Evolutionary conservation across 345 rosid species (phyloP).

Genomic region (Eucalyptus microcorys): DNA sequence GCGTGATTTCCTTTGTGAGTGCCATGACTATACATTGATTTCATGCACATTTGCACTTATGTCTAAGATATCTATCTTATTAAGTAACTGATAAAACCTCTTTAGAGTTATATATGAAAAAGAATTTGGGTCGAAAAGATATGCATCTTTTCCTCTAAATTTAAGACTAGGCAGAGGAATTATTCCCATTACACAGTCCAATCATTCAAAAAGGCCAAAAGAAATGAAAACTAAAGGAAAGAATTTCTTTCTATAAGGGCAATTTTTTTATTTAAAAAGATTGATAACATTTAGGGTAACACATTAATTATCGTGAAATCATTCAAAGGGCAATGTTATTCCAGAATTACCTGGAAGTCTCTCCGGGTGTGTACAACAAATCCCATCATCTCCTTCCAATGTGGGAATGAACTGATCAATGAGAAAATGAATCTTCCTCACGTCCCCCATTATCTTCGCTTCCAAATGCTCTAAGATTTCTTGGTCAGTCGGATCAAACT

Average conservation of each 20-base stretch:
- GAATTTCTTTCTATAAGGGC: not conserved
- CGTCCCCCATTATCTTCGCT: constrained; percentile 53
- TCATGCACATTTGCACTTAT: not conserved
- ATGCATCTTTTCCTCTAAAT: not conserved
- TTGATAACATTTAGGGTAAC: not conserved
- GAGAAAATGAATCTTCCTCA: constrained; percentile 60
- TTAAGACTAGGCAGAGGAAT: not conserved
- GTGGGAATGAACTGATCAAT: constrained; percentile 85
- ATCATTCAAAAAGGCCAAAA: not conserved
- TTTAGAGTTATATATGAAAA: not conserved
- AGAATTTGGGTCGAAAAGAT: not conserved
- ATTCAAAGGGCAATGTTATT: not conserved
- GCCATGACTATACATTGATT: not conserved
- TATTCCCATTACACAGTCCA: not conserved
- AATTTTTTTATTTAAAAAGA: not conserved
- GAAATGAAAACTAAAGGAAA: not conserved
- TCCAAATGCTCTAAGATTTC: constrained; percentile 83
- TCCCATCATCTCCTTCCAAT: constrained; percentile 78
- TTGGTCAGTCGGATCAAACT: constrained; percentile 85
- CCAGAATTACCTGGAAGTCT: constrained; percentile 62
- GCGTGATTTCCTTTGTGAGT: not conserved
- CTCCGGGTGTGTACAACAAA: constrained; percentile 91
- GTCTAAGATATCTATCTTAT: not conserved
- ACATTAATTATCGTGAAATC: not conserved
- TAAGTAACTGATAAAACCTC: not conserved